Conservation (phyloP, 1,284 basidiomycete genomes). For the Jaminaea rosea region DNA sequence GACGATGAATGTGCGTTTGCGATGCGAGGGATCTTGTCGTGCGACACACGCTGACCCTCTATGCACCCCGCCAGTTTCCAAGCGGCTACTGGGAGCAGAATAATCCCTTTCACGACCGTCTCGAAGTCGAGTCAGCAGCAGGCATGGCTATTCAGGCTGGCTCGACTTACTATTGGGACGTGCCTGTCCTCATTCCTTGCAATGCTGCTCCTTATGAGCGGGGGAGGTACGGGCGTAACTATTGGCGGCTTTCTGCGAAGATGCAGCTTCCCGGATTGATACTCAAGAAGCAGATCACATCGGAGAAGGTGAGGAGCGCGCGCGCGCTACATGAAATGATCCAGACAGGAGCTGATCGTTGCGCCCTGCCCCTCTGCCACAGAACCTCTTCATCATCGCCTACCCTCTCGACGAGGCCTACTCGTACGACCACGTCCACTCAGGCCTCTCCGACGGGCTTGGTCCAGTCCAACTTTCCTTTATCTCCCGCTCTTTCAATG, state of each 20-base stretch:
- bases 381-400: not conserved
- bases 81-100: not conserved
- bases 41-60: too few species aligned
- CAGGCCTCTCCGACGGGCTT: not conserved
- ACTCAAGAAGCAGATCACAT: not conserved
- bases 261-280: not conserved
- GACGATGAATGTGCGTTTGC: too few species aligned
- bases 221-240: not conserved
- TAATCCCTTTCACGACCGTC: not conserved
- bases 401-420: not conserved
- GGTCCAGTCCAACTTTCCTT: not conserved
- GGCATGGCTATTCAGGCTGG: not conserved
- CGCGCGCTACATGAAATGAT: too few species aligned
- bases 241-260: not conserved
- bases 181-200: not conserved
- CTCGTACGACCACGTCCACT: not conserved
- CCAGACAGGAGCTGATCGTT: not conserved
- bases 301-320: not conserved
- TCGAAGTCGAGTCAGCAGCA: not conserved
- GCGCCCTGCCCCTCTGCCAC: not conserved
- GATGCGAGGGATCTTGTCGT: too few species aligned
- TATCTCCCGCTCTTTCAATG: not conserved
- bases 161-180: not conserved
- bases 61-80: not conserved
- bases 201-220: not conserved